phyloP scores from a whole-genome alignment of 164 flowering plant species.

The Berberis thunbergii region DNA sequence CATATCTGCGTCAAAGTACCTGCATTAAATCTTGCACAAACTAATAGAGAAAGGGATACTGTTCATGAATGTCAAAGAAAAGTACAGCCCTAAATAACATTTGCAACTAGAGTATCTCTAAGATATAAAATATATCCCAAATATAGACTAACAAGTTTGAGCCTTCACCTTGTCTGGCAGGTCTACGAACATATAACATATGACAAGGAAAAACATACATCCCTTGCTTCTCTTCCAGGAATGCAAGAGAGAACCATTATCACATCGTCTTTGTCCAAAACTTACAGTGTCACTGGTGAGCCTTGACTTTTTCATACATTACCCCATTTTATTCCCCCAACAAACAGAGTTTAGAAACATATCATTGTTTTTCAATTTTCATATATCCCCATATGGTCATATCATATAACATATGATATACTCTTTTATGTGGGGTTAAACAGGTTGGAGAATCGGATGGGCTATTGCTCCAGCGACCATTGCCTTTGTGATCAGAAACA shows the following conservation, averaged over 20 bases:
- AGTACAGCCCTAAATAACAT: too few relatives aligned
- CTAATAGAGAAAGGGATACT: too few relatives aligned
- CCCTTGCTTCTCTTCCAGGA: constrained; percentile 70
- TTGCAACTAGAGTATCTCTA: too few relatives aligned
- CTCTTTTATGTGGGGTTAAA: constrained; percentile 8
- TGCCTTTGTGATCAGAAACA: constrained; percentile 72
- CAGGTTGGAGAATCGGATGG: constrained; percentile 96
- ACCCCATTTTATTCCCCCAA: background rate
- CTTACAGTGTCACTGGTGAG: constrained; percentile 66
- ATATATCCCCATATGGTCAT: background rate
- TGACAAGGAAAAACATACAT: constrained; percentile 48
- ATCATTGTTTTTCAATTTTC: background rate
- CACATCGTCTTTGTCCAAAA: constrained; percentile 77
- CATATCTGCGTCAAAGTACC: too few relatives aligned
- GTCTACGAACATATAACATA: constrained; percentile 74
- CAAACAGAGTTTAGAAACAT: too few relatives aligned
- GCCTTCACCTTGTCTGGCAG: constrained; percentile 22
- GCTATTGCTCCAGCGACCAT: constrained; percentile 62
- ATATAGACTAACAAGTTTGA: background rate
- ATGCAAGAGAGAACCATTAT: constrained; percentile 74
- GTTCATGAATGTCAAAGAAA: too few relatives aligned
- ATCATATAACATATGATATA: background rate
- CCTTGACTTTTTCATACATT: background rate
- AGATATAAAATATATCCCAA: background rate
- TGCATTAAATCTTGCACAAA: too few relatives aligned